Base-by-base conservation (phyloP, 2,329 filamentous ascomycete genomes). In the Fusarium burgessii region DNA sequence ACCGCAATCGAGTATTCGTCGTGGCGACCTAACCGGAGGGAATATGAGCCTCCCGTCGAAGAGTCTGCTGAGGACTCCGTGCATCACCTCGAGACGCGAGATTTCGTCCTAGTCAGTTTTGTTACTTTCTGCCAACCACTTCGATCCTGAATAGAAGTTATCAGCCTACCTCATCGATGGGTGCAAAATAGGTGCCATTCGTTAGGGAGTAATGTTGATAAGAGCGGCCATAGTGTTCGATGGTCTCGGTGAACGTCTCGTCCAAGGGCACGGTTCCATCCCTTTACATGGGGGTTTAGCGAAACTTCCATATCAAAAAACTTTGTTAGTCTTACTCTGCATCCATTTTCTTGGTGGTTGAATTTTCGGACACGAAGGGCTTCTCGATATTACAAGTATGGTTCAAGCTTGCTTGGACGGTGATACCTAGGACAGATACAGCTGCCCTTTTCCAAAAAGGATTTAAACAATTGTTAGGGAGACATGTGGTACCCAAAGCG, bases 41-140 rank as follows among this genome's bases (percentile, higher is more conserved):
- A 94, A 93, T 74, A 94, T 87, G 29, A 92, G 82, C 71, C 89
- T 86, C 63, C 87, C 82, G 70, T 93, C 90, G 77, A 94, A 93
- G 56, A 92, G 82, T 71, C 81, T 85, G 66, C 83, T 85, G 70
- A 93, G 86, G 23, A 92, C 85, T 45, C 82, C 81, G 77, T 94
- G 90, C 79, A 91, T 86, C 60, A 87, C 80, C 59, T 89, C 87
- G 63, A 93, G 84, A 57, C 91, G 87, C 68, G 91, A 86, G 63
- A 87, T 85, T 80, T 94, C 92, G 74, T 90, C 88, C 92, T 93
- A 62, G 15, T n/a, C 18, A 38, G 45, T 50, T 12, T n/a, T 45
- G 68, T 72, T 62, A 74, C 43, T 35, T 54, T 54, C 57, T 27
- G 27, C 56, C 29, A 52, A 67, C 29, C 15, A 32, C 49, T 56